phyloP scores from a whole-genome alignment of 2,329 filamentous ascomycete genomes.

The Paecilomyces niveus region DNA sequence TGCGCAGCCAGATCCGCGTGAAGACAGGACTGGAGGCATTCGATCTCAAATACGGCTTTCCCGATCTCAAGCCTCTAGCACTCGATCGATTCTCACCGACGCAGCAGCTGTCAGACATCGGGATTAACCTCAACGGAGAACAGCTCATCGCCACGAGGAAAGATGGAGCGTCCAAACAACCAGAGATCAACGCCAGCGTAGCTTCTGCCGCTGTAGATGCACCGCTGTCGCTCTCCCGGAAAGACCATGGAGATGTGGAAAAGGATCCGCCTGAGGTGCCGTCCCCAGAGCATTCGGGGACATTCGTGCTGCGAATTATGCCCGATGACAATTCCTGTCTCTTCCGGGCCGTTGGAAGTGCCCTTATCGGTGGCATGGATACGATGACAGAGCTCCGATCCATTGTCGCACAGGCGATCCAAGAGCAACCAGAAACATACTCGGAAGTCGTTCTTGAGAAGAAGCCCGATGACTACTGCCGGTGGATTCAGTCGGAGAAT shows the following conservation, averaged over 20 bases:
- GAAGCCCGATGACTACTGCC: constrained; percentile 67
- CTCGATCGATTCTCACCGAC: constrained; percentile 46
- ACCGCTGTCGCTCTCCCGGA: constrained; percentile 34
- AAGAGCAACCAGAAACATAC: constrained; percentile 64
- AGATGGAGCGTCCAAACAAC: constrained; percentile 20
- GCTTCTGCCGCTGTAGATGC: constrained; percentile 5
- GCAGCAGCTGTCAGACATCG: constrained; percentile 48
- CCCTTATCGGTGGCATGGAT: constrained; percentile 62
- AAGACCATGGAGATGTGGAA: constrained; percentile 34
- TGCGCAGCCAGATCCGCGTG: constrained; percentile 39
- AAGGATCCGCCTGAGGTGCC: constrained; percentile 57
- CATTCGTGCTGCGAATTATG: constrained; percentile 78
- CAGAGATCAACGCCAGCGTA: constrained; percentile 5
- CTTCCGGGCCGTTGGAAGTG: constrained; percentile 80
- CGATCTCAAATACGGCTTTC: constrained; percentile 78
- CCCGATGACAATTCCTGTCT: constrained; percentile 94
- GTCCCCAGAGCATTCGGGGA: constrained; percentile 49
- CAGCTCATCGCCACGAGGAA: constrained; percentile 57
- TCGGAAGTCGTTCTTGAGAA: constrained; percentile 69
- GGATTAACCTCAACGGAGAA: constrained; percentile 59
- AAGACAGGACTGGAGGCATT: constrained; percentile 61
- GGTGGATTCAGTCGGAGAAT: constrained; percentile 70
- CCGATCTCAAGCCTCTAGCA: constrained; percentile 60
- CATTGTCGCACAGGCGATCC: constrained; percentile 72
- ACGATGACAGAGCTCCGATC: constrained; percentile 66